Percentiles rank a stretch among this genome's conserved stretches.
Evolutionary conservation across 2,329 filamentous ascomycete species (phyloP).

Genomic region (Lachnellula arida): DNA sequence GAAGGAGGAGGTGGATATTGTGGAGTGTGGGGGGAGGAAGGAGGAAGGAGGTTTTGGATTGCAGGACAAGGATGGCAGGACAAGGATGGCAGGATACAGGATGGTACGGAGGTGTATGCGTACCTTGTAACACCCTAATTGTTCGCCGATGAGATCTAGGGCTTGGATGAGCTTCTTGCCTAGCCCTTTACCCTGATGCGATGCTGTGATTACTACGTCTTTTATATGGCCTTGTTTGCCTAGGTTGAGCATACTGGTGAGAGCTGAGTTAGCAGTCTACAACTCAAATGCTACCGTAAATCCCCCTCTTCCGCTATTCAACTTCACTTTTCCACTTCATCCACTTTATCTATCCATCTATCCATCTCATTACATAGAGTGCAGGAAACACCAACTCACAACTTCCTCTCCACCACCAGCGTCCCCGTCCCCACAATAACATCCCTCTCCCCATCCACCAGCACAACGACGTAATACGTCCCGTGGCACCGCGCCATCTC

Average conservation of each 20-base stretch:
- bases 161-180: conserved; percentile 89
- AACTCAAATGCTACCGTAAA: no score
- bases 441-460: conserved; percentile 55
- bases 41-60: no score
- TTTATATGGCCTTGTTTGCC: conserved; percentile 90
- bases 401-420: conserved; percentile 87
- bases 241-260: conserved; percentile 66
- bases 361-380: no score
- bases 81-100: no score
- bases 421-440: conserved; percentile 81
- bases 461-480: conserved; percentile 80
- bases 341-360: neutral
- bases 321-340: no score
- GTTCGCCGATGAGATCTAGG: conserved; percentile 77
- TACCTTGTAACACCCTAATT: conserved; percentile 83
- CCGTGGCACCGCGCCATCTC: conserved; percentile 59
- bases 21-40: no score
- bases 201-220: conserved; percentile 88
- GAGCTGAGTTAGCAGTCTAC: no score
- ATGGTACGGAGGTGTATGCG: no score
- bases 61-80: no score
- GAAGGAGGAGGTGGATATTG: no score
- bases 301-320: no score
- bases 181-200: conserved; percentile 94
- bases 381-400: conserved; percentile 49